phyloP scores from a whole-genome alignment of 306 rosid genomes.

The Quercus alba region DNA sequence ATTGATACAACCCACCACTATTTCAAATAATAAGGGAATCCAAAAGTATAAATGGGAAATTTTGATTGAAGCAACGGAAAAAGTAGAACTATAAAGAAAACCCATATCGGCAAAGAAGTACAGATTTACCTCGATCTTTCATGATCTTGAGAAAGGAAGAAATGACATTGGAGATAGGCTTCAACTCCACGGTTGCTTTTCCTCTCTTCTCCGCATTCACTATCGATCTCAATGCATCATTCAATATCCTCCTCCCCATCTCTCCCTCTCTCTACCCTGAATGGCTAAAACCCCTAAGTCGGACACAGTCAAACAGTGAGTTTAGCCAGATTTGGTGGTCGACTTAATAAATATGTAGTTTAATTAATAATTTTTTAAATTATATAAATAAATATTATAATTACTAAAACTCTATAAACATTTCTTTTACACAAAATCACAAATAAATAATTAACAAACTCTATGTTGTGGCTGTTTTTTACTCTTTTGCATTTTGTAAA shows the following conservation, averaged over 20 bases:
- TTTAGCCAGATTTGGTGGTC: no score
- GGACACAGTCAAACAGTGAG: neutral
- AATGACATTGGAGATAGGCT: constrained; percentile 69
- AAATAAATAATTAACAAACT: no score
- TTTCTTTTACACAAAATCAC: no score
- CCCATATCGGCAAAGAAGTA: neutral
- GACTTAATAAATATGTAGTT: no score
- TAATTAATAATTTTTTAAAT: no score
- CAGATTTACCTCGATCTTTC: constrained; percentile 66
- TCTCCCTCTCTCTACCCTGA: neutral
- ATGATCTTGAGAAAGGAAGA: constrained; percentile 79
- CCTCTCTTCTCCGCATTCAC: constrained; percentile 86
- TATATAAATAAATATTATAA: no score
- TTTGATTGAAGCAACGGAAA: neutral
- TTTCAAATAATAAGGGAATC: neutral
- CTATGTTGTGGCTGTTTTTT: no score
- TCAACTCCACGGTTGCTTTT: constrained; percentile 66
- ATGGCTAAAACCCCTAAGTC: neutral
- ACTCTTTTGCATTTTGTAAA: no score
- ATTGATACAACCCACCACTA: neutral
- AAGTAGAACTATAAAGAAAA: neutral
- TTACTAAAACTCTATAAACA: no score
- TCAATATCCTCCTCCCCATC: constrained; percentile 86
- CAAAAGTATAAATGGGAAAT: neutral
- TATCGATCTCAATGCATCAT: constrained; percentile 68